Conservation (phyloP, 2,329 filamentous ascomycete species). For the Aspergillus carbonarius region DNA sequence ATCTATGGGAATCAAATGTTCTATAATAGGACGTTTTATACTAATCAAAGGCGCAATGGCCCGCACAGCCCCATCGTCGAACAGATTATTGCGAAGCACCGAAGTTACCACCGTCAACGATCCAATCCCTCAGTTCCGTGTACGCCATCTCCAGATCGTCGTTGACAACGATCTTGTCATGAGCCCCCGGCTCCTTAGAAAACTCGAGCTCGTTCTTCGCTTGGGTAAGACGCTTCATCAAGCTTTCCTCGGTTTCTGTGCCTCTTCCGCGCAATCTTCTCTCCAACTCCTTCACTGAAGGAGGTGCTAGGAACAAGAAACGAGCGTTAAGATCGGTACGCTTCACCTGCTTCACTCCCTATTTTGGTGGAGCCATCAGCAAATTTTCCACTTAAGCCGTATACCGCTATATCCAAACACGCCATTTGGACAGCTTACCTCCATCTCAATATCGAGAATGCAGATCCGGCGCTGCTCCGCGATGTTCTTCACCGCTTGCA, state of each 20-base stretch:
- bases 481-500: constrained; percentile 74
- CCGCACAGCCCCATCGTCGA: neutral
- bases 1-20: constrained; percentile 2
- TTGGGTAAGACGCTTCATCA: constrained; percentile 66
- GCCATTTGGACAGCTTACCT: constrained; percentile 50
- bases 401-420: too few species aligned
- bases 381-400: neutral
- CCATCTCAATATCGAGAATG: constrained; percentile 95
- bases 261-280: constrained; percentile 69
- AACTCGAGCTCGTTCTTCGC: constrained; percentile 74
- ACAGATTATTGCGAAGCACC: constrained; percentile 23
- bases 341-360: constrained; percentile 92
- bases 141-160: constrained; percentile 62
- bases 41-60: neutral
- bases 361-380: constrained; percentile 7
- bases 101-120: constrained; percentile 45
- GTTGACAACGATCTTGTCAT: constrained; percentile 66
- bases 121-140: constrained; percentile 53
- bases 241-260: constrained; percentile 73
- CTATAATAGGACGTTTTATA: neutral
- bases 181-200: constrained; percentile 64
- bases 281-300: constrained; percentile 72
- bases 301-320: constrained; percentile 83
- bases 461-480: constrained; percentile 70
- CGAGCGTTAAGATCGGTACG: constrained; percentile 70